phyloP scores from a whole-genome alignment of 768 basidiomycete species.

The Trametes coccinea region DNA sequence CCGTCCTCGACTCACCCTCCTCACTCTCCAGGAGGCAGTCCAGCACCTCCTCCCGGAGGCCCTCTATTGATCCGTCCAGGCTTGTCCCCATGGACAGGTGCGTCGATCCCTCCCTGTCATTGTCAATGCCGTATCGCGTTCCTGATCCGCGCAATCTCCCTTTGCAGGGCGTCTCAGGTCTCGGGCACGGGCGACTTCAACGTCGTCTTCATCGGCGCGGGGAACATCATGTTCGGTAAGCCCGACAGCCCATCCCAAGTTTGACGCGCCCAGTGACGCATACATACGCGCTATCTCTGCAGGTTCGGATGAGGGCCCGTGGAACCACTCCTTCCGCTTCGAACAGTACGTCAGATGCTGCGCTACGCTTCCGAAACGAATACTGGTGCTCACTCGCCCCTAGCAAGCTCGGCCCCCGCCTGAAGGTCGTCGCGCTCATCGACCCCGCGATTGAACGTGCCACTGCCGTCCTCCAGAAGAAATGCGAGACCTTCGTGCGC shows the following conservation, averaged over 20 bases:
- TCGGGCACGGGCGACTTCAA: constrained; percentile 80
- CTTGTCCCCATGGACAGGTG: constrained; percentile 82
- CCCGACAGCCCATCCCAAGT: background rate
- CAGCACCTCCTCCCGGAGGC: constrained; percentile 50
- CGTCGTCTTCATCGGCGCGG: constrained; percentile 92
- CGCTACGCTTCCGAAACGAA: background rate
- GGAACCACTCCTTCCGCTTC: constrained; percentile 91
- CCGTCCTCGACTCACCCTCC: constrained; percentile 25
- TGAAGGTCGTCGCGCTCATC: constrained; percentile 93
- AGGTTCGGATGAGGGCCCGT: constrained; percentile 88
- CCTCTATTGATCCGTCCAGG: constrained; percentile 76
- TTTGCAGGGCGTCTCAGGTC: constrained; percentile 47
- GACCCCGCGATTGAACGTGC: constrained; percentile 89
- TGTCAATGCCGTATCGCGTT: constrained; percentile 13
- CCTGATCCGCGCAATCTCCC: constrained; percentile 15
- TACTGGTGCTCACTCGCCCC: background rate
- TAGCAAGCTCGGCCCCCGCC: constrained; percentile 92
- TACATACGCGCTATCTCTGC: constrained; percentile 3
- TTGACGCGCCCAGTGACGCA: background rate
- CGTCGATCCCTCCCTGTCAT: background rate
- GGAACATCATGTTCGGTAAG: constrained; percentile 96
- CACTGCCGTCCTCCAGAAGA: constrained; percentile 76
- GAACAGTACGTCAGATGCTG: constrained; percentile 62
- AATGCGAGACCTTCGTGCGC: constrained; percentile 90
- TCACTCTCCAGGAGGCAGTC: constrained; percentile 23